A percentile compares a stretch with the other conserved stretches of the same genome.
phyloP scores from a whole-genome alignment of 345 rosid genomes.

The Salix caprea region DNA sequence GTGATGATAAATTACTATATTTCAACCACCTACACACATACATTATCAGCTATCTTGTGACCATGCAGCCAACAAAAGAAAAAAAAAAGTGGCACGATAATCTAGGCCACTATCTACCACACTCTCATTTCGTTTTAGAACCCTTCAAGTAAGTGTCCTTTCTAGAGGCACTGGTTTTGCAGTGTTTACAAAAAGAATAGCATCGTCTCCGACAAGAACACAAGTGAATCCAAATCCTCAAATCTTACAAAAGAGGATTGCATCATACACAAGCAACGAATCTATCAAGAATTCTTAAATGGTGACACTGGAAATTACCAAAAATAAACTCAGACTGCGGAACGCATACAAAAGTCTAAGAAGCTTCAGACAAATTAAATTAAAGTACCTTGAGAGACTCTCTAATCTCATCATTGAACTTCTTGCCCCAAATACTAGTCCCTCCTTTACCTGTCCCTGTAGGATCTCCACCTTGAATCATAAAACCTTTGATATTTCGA shows the following conservation, averaged over 20 bases:
- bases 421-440: constrained; percentile 96
- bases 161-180: not conserved
- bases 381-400: constrained; percentile 85
- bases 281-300: not conserved
- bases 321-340: not conserved
- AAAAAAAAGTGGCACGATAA: not conserved
- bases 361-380: not conserved
- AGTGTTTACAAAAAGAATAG: not conserved
- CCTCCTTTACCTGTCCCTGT: constrained; percentile 97
- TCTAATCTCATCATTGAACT: constrained; percentile 92
- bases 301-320: not conserved
- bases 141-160: not conserved
- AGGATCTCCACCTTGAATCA: constrained; percentile 99
- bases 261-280: not conserved
- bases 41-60: not conserved
- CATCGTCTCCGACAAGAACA: not conserved
- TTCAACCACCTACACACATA: not conserved
- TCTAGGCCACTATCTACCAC: not conserved
- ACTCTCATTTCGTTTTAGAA: not conserved
- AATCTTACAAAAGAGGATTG: not conserved
- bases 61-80: not conserved
- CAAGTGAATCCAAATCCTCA: not conserved
- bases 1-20: not conserved
- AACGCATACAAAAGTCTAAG: not conserved
- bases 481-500: constrained; percentile 88